phyloP scores from a whole-genome alignment of 768 basidiomycete genomes.

The Floccularia luteovirens region DNA sequence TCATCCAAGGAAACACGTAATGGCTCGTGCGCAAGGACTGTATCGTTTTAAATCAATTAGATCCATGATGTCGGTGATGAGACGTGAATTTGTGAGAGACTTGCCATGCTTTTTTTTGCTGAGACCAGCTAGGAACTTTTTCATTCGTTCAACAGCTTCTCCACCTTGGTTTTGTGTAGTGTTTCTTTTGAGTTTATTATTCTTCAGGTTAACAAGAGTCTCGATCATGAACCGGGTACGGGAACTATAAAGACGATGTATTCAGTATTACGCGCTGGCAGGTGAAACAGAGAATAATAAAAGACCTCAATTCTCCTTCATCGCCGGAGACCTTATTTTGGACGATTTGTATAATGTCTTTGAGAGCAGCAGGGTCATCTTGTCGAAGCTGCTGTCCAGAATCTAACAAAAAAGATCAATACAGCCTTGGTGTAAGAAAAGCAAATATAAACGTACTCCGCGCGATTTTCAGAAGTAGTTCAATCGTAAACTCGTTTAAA shows the following conservation, averaged over 20 bases:
- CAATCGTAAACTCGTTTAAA: conserved; percentile 75
- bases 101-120: conserved; percentile 71
- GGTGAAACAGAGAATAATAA: neutral
- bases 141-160: conserved; percentile 79
- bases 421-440: neutral
- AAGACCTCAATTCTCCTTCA: conserved; percentile 44
- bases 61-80: neutral
- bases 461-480: conserved; percentile 78
- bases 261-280: neutral
- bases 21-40: conserved; percentile 80
- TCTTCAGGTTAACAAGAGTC: conserved; percentile 86
- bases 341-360: conserved; percentile 82
- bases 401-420: conserved; percentile 37
- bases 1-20: conserved; percentile 83
- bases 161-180: conserved; percentile 60
- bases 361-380: conserved; percentile 89
- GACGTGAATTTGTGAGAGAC: too few species aligned
- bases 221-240: conserved; percentile 95
- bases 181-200: conserved; percentile 72
- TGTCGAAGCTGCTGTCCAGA: conserved; percentile 88
- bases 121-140: conserved; percentile 74
- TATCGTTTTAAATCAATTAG: neutral
- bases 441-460: conserved; percentile 45
- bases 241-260: conserved; percentile 43
- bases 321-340: conserved; percentile 59